Evolutionary conservation across 805 yeast species (phyloP), one percentile per base, ranked within the genome.

Genomic region (Cyberlindnera maritima): DNA sequence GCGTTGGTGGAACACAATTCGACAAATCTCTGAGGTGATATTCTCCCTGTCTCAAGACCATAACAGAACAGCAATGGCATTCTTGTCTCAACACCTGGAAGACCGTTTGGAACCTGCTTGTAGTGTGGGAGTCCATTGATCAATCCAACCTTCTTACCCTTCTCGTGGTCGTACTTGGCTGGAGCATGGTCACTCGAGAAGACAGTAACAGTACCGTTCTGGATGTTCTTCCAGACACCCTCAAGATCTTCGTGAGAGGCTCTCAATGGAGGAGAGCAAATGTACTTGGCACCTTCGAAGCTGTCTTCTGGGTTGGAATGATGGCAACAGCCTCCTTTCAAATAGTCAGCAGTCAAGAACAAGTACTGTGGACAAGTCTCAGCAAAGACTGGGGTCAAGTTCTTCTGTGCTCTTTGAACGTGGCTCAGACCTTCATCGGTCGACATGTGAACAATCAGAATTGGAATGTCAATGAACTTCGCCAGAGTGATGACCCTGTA

Each of bases 361-460:
- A 74, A 57, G 49, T 75, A 75, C 59, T 75, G 80, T 11, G 79
- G 79, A 50, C 80, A 75, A 1, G 80, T 74, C 52, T 75, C 79
- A 7, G 77, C 76, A 53, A 61, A 70, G 4, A 75, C 64, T n/a
- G 78, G 77, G 19, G 64, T 56, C 46, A 67, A 56, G 15, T 63
- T 54, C 31, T 66, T 66, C 58, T 74, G 78, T 0, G 79, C 77
- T 3, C 53, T 59, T 40, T 69, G 64, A 31, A 75, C 76, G 52
- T 69, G 72, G 2, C 59, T 57, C 25, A 74, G 52, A 0, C 77
- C 74, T 4, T 63, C 61, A 17, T 67, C 69, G 1, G 76, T 64
- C 3, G 79, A 75, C 65, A 75, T 74, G 52, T 75, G 80, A 10
- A 75, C 79, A 29, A 75, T 69, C 38, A 75, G 48, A 14, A 75